Percentiles rank a stretch among this genome's conserved stretches.
These are phyloP conservation scores for Ceratobasidium sp. DNA, from an alignment of 1,284 basidiomycete genomes.

Conservation along the genomic window DNA sequence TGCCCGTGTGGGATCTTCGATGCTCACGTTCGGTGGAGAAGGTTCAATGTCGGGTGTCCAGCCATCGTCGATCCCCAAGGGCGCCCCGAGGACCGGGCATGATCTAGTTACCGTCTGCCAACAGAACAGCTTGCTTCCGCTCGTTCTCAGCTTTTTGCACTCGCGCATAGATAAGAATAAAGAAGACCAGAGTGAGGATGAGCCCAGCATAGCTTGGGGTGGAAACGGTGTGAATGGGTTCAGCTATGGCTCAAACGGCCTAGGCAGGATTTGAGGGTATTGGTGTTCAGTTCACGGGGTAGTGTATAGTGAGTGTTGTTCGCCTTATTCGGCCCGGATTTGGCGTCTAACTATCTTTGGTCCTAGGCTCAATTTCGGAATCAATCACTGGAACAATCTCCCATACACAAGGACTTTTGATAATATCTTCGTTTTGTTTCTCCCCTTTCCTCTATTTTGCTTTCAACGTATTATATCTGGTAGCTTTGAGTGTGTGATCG, in stretches of 20 bases:
- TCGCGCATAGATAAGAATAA: slow-evolving; percentile 22
- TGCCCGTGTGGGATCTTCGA: slow-evolving; percentile 23
- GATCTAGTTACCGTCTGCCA: slow-evolving; percentile 50
- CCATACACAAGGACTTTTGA: slow-evolving; percentile 23
- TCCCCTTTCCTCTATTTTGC: slow-evolving; percentile 2
- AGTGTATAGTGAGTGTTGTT: background rate
- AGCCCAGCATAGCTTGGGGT: background rate
- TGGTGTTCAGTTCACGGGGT: background rate
- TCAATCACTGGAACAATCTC: background rate
- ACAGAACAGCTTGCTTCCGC: slow-evolving; percentile 53
- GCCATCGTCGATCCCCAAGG: slow-evolving; percentile 27
- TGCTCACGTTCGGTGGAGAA: slow-evolving; percentile 27
- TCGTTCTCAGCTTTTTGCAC: slow-evolving; percentile 49
- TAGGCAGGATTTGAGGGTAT: background rate
- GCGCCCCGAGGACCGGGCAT: slow-evolving; percentile 46
- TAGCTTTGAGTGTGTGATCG: background rate
- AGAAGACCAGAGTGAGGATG: slow-evolving; percentile 11
- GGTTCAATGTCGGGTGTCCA: slow-evolving; percentile 7
- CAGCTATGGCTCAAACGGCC: background rate
- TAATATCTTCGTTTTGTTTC: background rate
- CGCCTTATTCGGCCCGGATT: background rate
- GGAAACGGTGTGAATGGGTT: background rate
- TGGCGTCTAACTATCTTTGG: background rate
- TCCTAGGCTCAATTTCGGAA: background rate
- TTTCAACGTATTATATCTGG: background rate